Evolutionary conservation across 768 basidiomycete genomes (phyloP), one percentile per base, ranked within the genome.

Genomic region (Boletus subparvulus): DNA sequence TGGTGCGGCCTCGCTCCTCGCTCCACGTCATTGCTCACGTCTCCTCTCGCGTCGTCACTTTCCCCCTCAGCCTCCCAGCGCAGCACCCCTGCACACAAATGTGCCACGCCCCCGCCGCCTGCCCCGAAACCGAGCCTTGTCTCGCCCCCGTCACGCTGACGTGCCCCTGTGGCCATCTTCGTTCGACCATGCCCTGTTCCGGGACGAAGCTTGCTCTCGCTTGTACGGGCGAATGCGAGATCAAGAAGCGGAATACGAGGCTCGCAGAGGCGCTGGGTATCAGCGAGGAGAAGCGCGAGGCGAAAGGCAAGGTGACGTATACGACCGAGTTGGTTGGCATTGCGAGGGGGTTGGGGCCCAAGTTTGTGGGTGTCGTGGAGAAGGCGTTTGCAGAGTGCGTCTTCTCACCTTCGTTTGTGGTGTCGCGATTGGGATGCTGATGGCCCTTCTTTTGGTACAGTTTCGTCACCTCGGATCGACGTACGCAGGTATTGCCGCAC

Each of bases 261-360:
- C 73, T 99, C 9, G 97, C 97, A 1, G 93, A 94, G 39, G 97
- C 97, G 2, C 73, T 99, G 6, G 94, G 95, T 0, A 96, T 98
- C 65, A 86, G 75, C 39, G 71, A 80, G 16, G 80, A 84, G 43
- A 73, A 69, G 8, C 74, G 77, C 17, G 80, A 77, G 5, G 12
- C 39, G 9, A 17, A 71, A 73, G 58, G 65, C 56, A 72, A 73
- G 48, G 80, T 80, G 47, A 76, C 73, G 5, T 96, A 90, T 69
- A 70, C 73, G 21, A 79, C 85, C 3, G 89, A 92, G 42, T 65
- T 95, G 21, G 69, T 84, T 2, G 72, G 68, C 2, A 87, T 87
- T 65, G 89, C 82, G 17, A 77, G 77, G 42, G 78, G 28, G 8
- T 24, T 62, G 16, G 66, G 75, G 2, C 85, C 67, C 0, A 86